phyloP scores from a whole-genome alignment of 75 land plant species.

The Picea sitchensis region DNA sequence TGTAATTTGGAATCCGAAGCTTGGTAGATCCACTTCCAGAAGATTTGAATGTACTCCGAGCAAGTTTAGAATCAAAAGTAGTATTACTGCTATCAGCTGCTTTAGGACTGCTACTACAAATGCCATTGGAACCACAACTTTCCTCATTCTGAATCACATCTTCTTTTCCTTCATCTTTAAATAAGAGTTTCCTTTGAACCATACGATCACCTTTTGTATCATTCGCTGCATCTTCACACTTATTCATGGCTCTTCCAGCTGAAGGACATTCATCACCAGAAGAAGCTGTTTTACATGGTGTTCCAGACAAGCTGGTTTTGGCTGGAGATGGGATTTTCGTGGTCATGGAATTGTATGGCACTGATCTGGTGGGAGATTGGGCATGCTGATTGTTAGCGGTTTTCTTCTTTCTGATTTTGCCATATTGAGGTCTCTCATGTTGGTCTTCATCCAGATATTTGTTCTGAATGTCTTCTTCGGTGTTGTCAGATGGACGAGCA shows the following conservation, averaged over 20 bases:
- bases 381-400: neutral
- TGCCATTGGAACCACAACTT: slow-evolving; percentile 12
- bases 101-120: neutral
- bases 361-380: neutral
- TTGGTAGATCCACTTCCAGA: slow-evolving; percentile 11
- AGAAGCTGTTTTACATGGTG: neutral
- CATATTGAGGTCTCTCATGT: slow-evolving; percentile 5
- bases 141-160: neutral
- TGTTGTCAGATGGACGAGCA: slow-evolving; percentile 18
- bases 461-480: slow-evolving; percentile 13
- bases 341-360: slow-evolving; percentile 2
- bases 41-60: neutral
- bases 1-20: slow-evolving; percentile 17
- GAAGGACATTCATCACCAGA: neutral
- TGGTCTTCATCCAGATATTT: neutral
- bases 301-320: neutral
- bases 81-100: neutral
- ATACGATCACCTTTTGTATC: neutral
- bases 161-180: neutral
- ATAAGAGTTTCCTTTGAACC: neutral
- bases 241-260: neutral
- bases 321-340: slow-evolving; percentile 1
- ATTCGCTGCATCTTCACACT: neutral
- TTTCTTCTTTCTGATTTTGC: neutral
- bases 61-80: slow-evolving; percentile 2